Conservation (phyloP, 495 filamentous ascomycete species). For the Hypoxylon lienhwacheense region DNA sequence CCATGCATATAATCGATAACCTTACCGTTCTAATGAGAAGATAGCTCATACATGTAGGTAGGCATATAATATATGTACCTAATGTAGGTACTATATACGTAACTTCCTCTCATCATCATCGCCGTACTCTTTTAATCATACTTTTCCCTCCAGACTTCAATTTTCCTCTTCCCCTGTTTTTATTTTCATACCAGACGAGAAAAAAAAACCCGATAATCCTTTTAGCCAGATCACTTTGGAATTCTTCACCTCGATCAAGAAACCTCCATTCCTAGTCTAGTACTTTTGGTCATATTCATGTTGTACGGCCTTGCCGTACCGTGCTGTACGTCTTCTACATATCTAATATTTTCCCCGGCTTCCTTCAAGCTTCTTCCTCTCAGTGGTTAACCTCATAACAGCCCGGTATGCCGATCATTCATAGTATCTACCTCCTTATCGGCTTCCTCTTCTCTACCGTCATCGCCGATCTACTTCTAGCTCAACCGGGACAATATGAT, state of each 20-base stretch:
- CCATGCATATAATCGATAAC: too few relatives aligned
- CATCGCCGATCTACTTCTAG: conserved; percentile 14
- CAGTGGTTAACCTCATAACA: background rate
- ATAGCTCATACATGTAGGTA: too few relatives aligned
- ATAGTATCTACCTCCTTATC: conserved; percentile 7
- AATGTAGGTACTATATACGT: too few relatives aligned
- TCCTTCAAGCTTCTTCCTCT: conserved; percentile 6
- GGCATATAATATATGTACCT: too few relatives aligned
- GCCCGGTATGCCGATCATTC: conserved; percentile 14
- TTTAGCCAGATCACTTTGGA: conserved; percentile 1
- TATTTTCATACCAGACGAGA: background rate
- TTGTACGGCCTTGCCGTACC: conserved; percentile 19
- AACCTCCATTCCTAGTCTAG: too few relatives aligned
- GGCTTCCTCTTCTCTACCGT: conserved; percentile 12
- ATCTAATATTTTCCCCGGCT: conserved; percentile 6
- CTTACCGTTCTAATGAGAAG: conserved; percentile 5
- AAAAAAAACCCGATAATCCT: conserved; percentile 5
- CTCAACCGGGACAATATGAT: conserved; percentile 38
- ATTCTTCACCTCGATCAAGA: background rate
- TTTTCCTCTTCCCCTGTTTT: conserved; percentile 4
- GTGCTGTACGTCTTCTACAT: conserved; percentile 13
- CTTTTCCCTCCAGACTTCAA: background rate
- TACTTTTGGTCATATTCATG: background rate
- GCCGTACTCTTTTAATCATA: background rate
- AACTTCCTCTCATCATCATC: background rate